Evolutionary conservation across 106 monocot species (phyloP).

Genomic region (Phalaenopsis aphrodite): DNA sequence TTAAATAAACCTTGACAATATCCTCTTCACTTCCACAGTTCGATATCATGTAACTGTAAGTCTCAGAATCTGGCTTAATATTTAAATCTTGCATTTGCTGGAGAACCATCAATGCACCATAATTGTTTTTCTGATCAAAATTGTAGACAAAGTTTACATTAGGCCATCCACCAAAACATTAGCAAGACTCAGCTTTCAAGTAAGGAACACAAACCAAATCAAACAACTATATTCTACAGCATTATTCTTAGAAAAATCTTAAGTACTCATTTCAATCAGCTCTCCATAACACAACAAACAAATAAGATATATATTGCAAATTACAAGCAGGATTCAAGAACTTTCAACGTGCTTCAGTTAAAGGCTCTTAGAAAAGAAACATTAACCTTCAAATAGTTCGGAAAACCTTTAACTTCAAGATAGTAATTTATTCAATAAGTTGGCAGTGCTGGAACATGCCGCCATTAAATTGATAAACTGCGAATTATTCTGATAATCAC

Average conservation of each 20-base stretch:
- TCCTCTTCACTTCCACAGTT: conserved; percentile 63
- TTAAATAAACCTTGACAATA: conserved; percentile 47
- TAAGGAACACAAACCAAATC: neutral
- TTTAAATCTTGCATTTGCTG: conserved; percentile 51
- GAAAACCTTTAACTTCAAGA: neutral
- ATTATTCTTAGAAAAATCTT: neutral
- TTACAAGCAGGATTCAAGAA: neutral
- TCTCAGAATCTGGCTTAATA: conserved; percentile 79
- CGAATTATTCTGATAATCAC: no score
- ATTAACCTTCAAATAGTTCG: neutral
- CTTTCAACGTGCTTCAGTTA: neutral
- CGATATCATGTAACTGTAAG: conserved; percentile 66
- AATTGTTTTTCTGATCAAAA: conserved; percentile 42
- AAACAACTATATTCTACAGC: neutral
- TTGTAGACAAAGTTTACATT: neutral
- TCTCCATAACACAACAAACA: neutral
- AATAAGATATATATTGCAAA: neutral
- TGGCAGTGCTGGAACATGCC: no score
- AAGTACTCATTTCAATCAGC: neutral
- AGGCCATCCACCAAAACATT: neutral
- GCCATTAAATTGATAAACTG: neutral
- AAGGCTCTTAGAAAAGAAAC: neutral
- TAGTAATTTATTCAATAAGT: neutral
- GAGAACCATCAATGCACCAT: conserved; percentile 43
- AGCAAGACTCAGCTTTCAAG: neutral